A percentile compares a stretch with the other conserved stretches of the same genome.
Conservation (phyloP, 2,329 filamentous ascomycete species). For the Lojkania enalia region DNA sequence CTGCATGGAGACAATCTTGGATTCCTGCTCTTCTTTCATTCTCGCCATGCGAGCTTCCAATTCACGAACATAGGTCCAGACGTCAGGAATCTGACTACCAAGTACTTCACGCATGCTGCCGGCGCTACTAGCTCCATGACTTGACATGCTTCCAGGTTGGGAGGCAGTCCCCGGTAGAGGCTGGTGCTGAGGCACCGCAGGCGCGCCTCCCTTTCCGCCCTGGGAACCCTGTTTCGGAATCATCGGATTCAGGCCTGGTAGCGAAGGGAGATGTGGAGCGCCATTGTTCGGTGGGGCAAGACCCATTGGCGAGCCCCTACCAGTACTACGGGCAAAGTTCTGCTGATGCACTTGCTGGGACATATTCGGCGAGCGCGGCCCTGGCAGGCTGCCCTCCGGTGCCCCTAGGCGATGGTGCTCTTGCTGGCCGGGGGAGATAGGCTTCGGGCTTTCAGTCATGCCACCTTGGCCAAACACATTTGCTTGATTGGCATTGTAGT, state of each 20-base stretch:
- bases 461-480: conserved; percentile 70
- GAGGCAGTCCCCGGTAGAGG: conserved; percentile 46
- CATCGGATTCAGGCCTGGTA: conserved; percentile 48
- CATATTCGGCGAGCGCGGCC: conserved; percentile 68
- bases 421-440: conserved; percentile 69
- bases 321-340: conserved; percentile 62
- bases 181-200: conserved; percentile 47
- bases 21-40: conserved; percentile 54
- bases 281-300: conserved; percentile 47
- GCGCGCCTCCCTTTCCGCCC: conserved; percentile 42
- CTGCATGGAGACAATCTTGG: conserved; percentile 49
- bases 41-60: conserved; percentile 61
- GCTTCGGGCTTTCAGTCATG: conserved; percentile 87
- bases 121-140: conserved; percentile 59
- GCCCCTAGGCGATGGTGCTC: conserved; percentile 59
- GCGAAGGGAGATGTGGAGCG: conserved; percentile 47
- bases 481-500: conserved; percentile 43
- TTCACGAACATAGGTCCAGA: conserved; percentile 73
- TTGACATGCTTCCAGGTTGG: conserved; percentile 56
- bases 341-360: conserved; percentile 68
- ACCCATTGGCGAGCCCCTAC: conserved; percentile 57
- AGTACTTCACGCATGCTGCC: conserved; percentile 71
- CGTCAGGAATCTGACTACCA: conserved; percentile 53
- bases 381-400: conserved; percentile 49
- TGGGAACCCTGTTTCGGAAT: conserved; percentile 37